These are phyloP conservation scores for Phoma sp. DNA, from an alignment of 2,329 filamentous ascomycete genomes.

Conservation along the genomic window DNA sequence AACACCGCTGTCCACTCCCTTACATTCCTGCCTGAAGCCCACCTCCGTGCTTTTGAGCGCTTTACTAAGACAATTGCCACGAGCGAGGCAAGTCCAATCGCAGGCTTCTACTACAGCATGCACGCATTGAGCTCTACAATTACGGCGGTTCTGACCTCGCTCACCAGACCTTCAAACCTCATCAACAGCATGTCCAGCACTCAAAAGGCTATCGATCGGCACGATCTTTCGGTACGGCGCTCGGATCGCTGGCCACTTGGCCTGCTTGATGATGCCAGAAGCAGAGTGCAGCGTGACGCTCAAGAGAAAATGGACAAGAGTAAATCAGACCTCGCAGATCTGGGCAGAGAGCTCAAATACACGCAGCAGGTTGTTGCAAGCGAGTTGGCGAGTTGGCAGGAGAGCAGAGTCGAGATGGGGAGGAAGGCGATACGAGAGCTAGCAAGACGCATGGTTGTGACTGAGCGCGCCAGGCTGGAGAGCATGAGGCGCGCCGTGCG, in stretches of 20 bases:
- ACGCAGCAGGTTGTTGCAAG: slow-evolving; percentile 92
- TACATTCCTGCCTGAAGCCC: slow-evolving; percentile 69
- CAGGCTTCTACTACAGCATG: slow-evolving; percentile 75
- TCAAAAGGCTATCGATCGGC: slow-evolving; percentile 78
- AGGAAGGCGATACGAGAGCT: slow-evolving; percentile 76
- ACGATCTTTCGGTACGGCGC: slow-evolving; percentile 74
- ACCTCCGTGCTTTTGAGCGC: slow-evolving; percentile 73
- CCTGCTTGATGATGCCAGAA: slow-evolving; percentile 84
- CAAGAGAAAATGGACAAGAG: slow-evolving; percentile 77
- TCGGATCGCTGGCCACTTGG: slow-evolving; percentile 80
- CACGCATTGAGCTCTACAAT: slow-evolving; percentile 84
- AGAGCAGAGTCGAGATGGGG: slow-evolving; percentile 80
- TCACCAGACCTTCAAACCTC: slow-evolving; percentile 78
- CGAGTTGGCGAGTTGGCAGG: slow-evolving; percentile 93
- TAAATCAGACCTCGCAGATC: slow-evolving; percentile 70
- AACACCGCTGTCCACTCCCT: slow-evolving; percentile 61
- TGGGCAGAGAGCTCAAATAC: slow-evolving; percentile 85
- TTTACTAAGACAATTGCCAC: slow-evolving; percentile 71
- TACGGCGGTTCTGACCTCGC: slow-evolving; percentile 76
- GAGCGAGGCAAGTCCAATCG: slow-evolving; percentile 74
- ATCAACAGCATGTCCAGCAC: slow-evolving; percentile 77
- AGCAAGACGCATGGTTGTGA: slow-evolving; percentile 77
- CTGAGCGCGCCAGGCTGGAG: slow-evolving; percentile 78
- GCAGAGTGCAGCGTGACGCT: slow-evolving; percentile 81
- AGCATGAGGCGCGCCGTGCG: slow-evolving; percentile 81